Evolutionary conservation across 2,329 filamentous ascomycete genomes (phyloP).

Genomic region (Rhexocercosporidium sp.): DNA sequence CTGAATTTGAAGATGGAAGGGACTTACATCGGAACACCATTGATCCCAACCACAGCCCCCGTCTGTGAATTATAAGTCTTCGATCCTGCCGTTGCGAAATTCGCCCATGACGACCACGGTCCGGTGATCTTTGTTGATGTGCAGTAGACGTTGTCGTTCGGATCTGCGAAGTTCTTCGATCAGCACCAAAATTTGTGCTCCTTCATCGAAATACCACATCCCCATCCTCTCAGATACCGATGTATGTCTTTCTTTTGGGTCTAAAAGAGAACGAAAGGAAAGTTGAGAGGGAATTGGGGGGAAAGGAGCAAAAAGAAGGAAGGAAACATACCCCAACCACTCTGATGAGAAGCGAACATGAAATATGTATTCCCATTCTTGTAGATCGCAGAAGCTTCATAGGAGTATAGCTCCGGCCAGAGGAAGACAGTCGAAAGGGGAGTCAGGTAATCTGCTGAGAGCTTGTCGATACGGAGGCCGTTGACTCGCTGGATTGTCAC

Average conservation of each 20-base stretch:
- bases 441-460: conserved; percentile 61
- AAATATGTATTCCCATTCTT: conserved; percentile 66
- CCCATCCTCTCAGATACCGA: too few species aligned
- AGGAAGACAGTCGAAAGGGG: conserved; percentile 55
- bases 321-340: conserved; percentile 44
- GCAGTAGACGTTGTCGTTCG: conserved; percentile 69
- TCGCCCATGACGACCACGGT: conserved; percentile 65
- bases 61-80: conserved; percentile 66
- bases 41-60: conserved; percentile 58
- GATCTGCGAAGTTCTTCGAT: conserved; percentile 20
- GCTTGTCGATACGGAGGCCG: conserved; percentile 61
- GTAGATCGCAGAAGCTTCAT: conserved; percentile 65
- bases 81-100: conserved; percentile 61
- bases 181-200: too few species aligned
- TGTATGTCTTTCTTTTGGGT: too few species aligned
- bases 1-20: background rate
- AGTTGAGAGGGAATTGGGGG: background rate
- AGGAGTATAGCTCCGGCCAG: conserved; percentile 52
- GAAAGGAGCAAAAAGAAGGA: background rate
- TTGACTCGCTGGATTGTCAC: conserved; percentile 54
- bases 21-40: conserved; percentile 39
- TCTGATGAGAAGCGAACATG: conserved; percentile 65
- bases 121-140: conserved; percentile 61
- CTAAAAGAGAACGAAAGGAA: background rate
- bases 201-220: too few species aligned